phyloP scores from a whole-genome alignment of 2,329 filamentous ascomycete species.

The Diplodia corticola region DNA sequence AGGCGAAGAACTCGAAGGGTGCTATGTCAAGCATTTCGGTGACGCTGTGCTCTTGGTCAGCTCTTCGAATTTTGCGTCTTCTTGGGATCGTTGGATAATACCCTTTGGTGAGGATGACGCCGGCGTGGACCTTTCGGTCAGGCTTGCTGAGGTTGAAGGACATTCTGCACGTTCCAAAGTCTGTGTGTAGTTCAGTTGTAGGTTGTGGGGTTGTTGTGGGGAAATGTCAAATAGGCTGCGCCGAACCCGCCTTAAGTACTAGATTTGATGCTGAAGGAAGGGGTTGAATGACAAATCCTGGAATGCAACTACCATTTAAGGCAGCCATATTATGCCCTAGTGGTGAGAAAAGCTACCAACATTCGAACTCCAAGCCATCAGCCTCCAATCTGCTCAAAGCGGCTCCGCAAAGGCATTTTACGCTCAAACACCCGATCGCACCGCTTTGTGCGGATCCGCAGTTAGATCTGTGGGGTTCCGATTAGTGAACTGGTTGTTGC shows the following conservation, averaged over 20 bases:
- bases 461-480: too few relatives aligned
- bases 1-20: constrained; percentile 32
- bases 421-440: too few relatives aligned
- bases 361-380: neutral
- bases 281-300: neutral
- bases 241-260: neutral
- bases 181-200: neutral
- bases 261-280: neutral
- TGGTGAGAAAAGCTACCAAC: neutral
- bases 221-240: neutral
- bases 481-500: neutral
- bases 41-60: constrained; percentile 15
- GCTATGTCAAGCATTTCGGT: constrained; percentile 36
- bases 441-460: too few relatives aligned
- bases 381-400: neutral
- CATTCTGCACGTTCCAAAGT: neutral
- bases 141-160: constrained; percentile 25
- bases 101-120: constrained; percentile 29
- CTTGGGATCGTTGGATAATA: neutral
- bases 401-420: neutral
- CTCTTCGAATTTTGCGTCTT: neutral
- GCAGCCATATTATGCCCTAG: neutral
- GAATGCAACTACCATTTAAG: neutral
- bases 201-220: neutral
- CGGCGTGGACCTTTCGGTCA: constrained; percentile 26